Percentiles rank a stretch among this genome's conserved stretches.
These are phyloP conservation scores for Euphorbia schlechtendalii DNA, from an alignment of 441 rosid genomes.

Conservation along the genomic window DNA sequence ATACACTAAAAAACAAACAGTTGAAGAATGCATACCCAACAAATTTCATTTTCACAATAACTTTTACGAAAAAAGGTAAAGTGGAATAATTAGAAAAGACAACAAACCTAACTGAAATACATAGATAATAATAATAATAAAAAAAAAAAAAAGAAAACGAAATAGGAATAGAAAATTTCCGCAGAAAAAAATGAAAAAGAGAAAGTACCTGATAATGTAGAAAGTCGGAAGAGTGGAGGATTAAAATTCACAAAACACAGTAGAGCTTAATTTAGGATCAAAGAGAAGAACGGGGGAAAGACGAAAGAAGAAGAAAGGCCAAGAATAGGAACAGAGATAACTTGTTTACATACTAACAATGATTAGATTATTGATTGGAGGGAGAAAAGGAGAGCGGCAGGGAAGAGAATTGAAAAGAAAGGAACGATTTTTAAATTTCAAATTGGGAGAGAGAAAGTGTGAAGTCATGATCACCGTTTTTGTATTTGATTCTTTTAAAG, in stretches of 20 bases:
- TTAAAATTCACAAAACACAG: background rate
- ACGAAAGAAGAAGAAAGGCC: background rate
- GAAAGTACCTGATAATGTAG: conserved; percentile 14
- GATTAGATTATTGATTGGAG: background rate
- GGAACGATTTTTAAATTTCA: conserved; percentile 26
- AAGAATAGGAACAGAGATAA: background rate
- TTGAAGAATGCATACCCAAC: too few relatives aligned
- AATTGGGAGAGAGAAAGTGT: background rate
- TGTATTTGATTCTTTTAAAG: background rate
- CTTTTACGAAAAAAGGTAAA: background rate
- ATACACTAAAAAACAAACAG: background rate
- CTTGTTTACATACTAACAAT: background rate
- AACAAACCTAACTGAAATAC: conserved; percentile 11
- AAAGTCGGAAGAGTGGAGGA: background rate
- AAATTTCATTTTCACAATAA: background rate
- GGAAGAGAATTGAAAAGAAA: conserved; percentile 3
- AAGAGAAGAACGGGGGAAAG: background rate
- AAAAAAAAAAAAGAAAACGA: background rate
- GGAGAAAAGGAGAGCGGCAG: conserved; percentile 17
- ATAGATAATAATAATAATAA: background rate
- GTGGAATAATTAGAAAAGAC: conserved; percentile 14
- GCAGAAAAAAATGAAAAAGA: background rate
- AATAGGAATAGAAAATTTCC: background rate
- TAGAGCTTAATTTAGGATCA: background rate
- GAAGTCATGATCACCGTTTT: background rate